Evolutionary conservation across 2,329 filamentous ascomycete species (phyloP).

Genomic region (Bertia moriformis): DNA sequence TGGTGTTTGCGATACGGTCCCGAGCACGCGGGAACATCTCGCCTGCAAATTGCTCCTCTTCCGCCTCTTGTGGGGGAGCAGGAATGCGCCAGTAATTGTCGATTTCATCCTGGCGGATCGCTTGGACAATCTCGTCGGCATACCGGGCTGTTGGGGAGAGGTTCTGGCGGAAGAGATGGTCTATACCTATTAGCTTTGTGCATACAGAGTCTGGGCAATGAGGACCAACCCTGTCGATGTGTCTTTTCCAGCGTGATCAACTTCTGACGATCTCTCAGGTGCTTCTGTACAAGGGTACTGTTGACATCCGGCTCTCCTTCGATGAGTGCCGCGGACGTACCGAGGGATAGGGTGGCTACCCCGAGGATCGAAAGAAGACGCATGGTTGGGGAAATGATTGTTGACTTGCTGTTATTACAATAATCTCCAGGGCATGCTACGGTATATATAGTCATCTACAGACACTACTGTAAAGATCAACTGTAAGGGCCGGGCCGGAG

Average conservation of each 20-base stretch:
- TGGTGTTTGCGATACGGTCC: constrained; percentile 5
- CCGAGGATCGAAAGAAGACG: too few species aligned
- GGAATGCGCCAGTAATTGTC: constrained; percentile 4
- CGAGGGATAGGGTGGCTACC: too few species aligned
- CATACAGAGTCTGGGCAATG: background rate
- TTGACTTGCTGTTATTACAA: too few species aligned
- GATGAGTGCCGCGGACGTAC: too few species aligned
- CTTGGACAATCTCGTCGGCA: constrained; percentile 5
- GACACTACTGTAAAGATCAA: too few species aligned
- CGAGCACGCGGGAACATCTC: constrained; percentile 6
- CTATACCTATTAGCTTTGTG: background rate
- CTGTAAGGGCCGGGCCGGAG: too few species aligned
- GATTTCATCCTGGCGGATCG: constrained; percentile 6
- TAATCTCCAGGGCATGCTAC: too few species aligned
- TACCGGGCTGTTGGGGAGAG: constrained; percentile 4
- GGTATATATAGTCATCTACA: too few species aligned
- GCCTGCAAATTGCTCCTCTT: constrained; percentile 5
- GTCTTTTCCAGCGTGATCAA: background rate
- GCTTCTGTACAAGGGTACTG: background rate
- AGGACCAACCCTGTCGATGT: background rate
- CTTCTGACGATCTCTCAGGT: background rate
- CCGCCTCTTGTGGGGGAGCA: constrained; percentile 2
- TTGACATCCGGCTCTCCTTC: background rate
- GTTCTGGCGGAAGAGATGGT: constrained; percentile 4
- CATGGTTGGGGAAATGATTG: too few species aligned